Conservation (phyloP, 768 basidiomycete species). For the Leccinum uliginosum region DNA sequence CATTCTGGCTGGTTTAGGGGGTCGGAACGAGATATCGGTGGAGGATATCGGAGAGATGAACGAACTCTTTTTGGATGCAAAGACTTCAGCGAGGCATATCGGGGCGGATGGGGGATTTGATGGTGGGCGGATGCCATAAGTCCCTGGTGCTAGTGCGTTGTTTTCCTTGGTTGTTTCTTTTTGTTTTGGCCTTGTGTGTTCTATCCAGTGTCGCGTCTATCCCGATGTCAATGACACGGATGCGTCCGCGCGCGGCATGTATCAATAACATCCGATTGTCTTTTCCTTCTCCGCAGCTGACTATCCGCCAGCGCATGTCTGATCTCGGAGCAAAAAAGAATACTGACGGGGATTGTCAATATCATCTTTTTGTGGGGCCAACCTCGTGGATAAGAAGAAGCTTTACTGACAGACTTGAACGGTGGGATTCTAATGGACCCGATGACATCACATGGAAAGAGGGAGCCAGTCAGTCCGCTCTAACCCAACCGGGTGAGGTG, state of each 20-base stretch:
- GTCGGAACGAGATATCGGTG: conserved; percentile 73
- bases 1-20: conserved; percentile 74
- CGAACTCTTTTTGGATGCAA: conserved; percentile 93
- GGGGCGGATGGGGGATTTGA: conserved; percentile 35
- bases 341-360: background rate
- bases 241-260: too few species aligned
- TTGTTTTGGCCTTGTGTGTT: background rate
- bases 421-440: background rate
- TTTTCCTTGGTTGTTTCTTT: conserved; percentile 4
- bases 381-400: background rate
- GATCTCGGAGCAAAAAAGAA: background rate
- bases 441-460: background rate
- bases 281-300: background rate
- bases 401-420: background rate
- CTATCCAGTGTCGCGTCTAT: background rate
- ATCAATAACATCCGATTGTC: background rate
- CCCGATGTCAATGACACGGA: background rate
- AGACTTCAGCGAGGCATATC: conserved; percentile 63
- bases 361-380: background rate
- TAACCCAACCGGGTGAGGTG: background rate
- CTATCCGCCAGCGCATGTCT: background rate
- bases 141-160: background rate
- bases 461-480: background rate
- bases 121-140: conserved; percentile 31
- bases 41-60: conserved; percentile 95